Evolutionary conservation across 495 filamentous ascomycete genomes (phyloP), one percentile per base, ranked within the genome.

Genomic region (Xylaria telfairii): DNA sequence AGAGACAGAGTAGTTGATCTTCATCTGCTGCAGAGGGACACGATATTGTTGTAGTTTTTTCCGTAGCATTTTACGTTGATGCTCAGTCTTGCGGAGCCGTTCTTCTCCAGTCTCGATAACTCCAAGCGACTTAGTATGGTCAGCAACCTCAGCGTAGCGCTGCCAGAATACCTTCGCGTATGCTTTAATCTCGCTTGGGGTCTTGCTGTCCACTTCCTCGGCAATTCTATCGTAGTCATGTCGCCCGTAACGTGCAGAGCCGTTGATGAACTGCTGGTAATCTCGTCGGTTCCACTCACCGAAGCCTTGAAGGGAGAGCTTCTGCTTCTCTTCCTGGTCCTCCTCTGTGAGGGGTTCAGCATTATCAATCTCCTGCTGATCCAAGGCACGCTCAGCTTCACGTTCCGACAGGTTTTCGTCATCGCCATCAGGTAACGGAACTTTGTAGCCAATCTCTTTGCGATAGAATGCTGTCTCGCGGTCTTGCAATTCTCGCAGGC

Each of bases 191-290:
- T 98, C 94, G 32, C 91, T 88, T 13, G 91, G 86, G 6, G 88
- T 90, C 82, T 98, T 99, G 83, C 89, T 93, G 74, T 98, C 96
- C 41, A 98, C 91, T 75, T 99, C 96, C 19, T 90, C 89, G 8
- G 95, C 89, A 74, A 99, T 98, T 21, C 87, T 86, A 19, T 89
- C 89, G 73, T 92, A 97, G 77, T 95, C 91, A 28, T 88, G 88
- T 30, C 95, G 92, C 15, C 96, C 96, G 77, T 94, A 95, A 76
- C 95, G 95, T 56, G 93, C 96, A 24, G 93, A 95, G 28, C 94
- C 93, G 76, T 98, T 97, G 79, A 98, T 85, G 75, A 99, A 99
- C 74, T 97, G 95, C 75, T 98, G 95, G 85, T 98, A 99, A 79
- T 99, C 96, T 76, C 97, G 89, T 67, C 93, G 90, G 80, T 97